A percentile compares a stretch with the other conserved stretches of the same genome.
Evolutionary conservation across 176 grass and related monocot species (phyloP).

Genomic region (Miscanthus lutarioriparius): DNA sequence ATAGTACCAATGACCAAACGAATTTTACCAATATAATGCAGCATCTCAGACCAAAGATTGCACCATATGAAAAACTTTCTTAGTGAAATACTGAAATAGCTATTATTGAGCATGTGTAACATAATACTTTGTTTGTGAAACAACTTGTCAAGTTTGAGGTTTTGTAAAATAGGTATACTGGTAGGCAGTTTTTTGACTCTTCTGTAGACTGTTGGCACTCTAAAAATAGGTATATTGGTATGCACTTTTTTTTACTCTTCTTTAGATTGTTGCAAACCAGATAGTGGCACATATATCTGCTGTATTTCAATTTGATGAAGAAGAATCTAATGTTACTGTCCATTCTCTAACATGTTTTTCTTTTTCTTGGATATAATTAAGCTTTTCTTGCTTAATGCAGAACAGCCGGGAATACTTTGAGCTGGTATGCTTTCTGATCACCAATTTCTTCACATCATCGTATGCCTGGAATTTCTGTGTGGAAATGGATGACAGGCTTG

Average conservation of each 20-base stretch:
- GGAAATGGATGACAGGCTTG: conserved; percentile 23
- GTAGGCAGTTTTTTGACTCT: not conserved
- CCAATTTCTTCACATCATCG: conserved; percentile 12
- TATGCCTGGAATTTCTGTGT: conserved; percentile 28
- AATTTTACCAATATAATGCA: conserved; percentile 10
- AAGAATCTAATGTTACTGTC: conserved; percentile 3
- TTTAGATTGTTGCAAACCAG: not conserved
- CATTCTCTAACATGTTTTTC: conserved; percentile 9
- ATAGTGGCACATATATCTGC: conserved; percentile 10
- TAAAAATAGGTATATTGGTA: not conserved
- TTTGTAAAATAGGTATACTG: not conserved
- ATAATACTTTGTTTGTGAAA: conserved; percentile 15
- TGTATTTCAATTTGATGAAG: conserved; percentile 19
- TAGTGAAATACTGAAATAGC: not conserved
- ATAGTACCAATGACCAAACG: not conserved
- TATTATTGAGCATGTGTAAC: not conserved
- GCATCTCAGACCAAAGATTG: not conserved
- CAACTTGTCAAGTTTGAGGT: not conserved
- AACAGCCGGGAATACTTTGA: conserved; percentile 43
- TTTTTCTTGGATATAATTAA: conserved; percentile 28
- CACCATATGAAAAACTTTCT: conserved; percentile 3
- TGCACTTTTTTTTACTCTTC: not conserved
- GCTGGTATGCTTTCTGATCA: conserved; percentile 33
- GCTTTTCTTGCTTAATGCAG: conserved; percentile 48
- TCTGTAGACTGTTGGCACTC: not conserved